Percentiles rank a stretch among this genome's conserved stretches.
These are phyloP conservation scores for Citrus inodora DNA, from an alignment of 345 rosid genomes.

Conservation along the genomic window DNA sequence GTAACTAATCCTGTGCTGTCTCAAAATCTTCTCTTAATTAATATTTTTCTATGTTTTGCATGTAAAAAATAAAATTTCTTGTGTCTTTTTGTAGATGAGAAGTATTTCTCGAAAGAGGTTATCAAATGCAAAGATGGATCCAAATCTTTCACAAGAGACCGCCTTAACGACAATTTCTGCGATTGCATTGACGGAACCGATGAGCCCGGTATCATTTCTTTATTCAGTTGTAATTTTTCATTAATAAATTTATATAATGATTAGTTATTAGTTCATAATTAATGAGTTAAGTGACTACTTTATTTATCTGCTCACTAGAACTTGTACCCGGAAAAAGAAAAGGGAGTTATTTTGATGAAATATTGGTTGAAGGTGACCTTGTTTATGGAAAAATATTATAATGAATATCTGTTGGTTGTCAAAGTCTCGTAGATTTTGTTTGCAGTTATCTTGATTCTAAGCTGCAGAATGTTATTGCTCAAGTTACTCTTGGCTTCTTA, in stretches of 20 bases:
- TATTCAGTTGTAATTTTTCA: not conserved
- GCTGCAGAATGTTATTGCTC: not conserved
- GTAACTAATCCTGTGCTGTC: slow-evolving; percentile 24
- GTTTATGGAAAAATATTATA: no score
- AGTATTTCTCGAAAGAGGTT: slow-evolving; percentile 53
- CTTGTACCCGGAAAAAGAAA: no score
- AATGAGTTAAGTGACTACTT: no score
- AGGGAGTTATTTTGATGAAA: no score
- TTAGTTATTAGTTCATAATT: no score
- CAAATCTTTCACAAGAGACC: slow-evolving; percentile 66
- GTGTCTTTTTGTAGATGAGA: slow-evolving; percentile 47
- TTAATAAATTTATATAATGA: not conserved
- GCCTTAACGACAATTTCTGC: slow-evolving; percentile 87
- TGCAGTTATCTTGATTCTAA: not conserved
- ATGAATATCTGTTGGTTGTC: no score
- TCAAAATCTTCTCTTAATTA: not conserved
- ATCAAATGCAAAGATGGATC: slow-evolving; percentile 91
- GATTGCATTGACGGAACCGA: slow-evolving; percentile 95
- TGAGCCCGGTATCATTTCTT: slow-evolving; percentile 68
- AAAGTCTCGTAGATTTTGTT: not conserved
- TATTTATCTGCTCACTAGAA: no score
- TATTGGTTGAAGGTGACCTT: no score
- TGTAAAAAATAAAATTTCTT: not conserved
- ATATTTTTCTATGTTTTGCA: not conserved
- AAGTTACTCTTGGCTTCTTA: not conserved